Percentiles rank a stretch among this genome's conserved stretches.
Conservation (phyloP, 345 rosid genomes). For the Populus simonii region DNA sequence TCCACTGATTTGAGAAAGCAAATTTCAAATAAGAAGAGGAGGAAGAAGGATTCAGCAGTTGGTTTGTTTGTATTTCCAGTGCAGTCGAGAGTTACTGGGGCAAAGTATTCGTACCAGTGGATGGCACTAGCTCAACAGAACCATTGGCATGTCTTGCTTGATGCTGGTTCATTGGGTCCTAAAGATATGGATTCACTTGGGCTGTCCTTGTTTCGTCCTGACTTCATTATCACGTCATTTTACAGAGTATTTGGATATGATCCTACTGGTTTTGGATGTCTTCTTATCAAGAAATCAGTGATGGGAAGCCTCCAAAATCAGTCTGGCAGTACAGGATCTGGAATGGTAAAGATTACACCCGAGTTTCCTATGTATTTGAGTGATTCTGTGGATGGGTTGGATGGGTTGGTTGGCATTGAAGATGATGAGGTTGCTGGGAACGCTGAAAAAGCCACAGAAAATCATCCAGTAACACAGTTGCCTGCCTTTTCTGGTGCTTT, state of each 20-base stretch:
- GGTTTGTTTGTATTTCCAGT: constrained; percentile 98
- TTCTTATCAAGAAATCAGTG: constrained; percentile 92
- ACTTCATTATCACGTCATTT: constrained; percentile 93
- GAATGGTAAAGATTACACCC: constrained; percentile 95
- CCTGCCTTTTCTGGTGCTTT: constrained; percentile 96
- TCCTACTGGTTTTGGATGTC: constrained; percentile 99
- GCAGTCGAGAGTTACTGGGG: constrained; percentile 93
- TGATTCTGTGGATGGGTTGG: constrained; percentile 86
- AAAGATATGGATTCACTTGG: constrained; percentile 99
- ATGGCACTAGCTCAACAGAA: constrained; percentile 99
- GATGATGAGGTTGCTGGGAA: constrained; percentile 54
- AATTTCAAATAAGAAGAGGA: constrained; percentile 70
- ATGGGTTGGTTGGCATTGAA: constrained; percentile 49
- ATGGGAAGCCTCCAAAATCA: constrained; percentile 93
- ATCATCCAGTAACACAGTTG: constrained; percentile 54
- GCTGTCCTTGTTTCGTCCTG: constrained; percentile 90
- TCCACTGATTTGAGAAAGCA: constrained; percentile 92
- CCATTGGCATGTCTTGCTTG: constrained; percentile 97
- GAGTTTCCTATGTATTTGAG: constrained; percentile 91
- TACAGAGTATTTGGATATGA: constrained; percentile 94
- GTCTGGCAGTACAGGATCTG: constrained; percentile 84
- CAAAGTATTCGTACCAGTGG: constrained; percentile 99
- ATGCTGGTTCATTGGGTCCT: constrained; percentile 98
- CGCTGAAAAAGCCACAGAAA: constrained; percentile 55
- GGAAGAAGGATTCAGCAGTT: constrained; percentile 83